Evolutionary conservation across 1,284 basidiomycete genomes (phyloP).

Genomic region (Heliocybe sulcata): DNA sequence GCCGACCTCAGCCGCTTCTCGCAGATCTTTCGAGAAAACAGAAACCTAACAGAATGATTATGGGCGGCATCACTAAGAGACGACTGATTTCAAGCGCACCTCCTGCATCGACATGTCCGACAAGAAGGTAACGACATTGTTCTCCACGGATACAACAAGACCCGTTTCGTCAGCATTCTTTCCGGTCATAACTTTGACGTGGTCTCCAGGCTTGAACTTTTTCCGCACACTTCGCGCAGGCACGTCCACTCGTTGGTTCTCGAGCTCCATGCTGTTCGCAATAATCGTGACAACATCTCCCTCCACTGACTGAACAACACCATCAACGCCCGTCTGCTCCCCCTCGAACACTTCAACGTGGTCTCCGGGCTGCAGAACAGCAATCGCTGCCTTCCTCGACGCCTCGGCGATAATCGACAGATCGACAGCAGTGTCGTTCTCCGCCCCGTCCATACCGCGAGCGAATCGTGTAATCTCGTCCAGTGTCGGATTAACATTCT

Average conservation of each 20-base stretch:
- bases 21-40: conserved; percentile 95
- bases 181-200: conserved; percentile 97
- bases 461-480: conserved; percentile 95
- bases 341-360: conserved; percentile 97
- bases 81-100: conserved; percentile 31
- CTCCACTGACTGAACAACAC: conserved; percentile 85
- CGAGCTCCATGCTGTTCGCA: conserved; percentile 76
- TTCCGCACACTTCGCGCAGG: conserved; percentile 89
- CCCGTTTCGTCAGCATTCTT: conserved; percentile 95
- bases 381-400: conserved; percentile 79
- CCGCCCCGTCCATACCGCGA: conserved; percentile 56
- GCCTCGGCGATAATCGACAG: conserved; percentile 85
- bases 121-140: conserved; percentile 91
- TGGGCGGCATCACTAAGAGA: conserved; percentile 4
- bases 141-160: conserved; percentile 88
- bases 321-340: conserved; percentile 90
- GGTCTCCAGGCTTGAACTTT: conserved; percentile 94
- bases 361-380: conserved; percentile 94
- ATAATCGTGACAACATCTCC: conserved; percentile 86
- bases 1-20: conserved; percentile 95
- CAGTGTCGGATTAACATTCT: conserved; percentile 91
- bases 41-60: conserved; percentile 53
- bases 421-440: conserved; percentile 61
- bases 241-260: conserved; percentile 82
- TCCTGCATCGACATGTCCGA: conserved; percentile 98